Evolutionary conservation across 2,329 filamentous ascomycete species (phyloP), one percentile per base, ranked within the genome.

Genomic region (Ceratocystis variospora): DNA sequence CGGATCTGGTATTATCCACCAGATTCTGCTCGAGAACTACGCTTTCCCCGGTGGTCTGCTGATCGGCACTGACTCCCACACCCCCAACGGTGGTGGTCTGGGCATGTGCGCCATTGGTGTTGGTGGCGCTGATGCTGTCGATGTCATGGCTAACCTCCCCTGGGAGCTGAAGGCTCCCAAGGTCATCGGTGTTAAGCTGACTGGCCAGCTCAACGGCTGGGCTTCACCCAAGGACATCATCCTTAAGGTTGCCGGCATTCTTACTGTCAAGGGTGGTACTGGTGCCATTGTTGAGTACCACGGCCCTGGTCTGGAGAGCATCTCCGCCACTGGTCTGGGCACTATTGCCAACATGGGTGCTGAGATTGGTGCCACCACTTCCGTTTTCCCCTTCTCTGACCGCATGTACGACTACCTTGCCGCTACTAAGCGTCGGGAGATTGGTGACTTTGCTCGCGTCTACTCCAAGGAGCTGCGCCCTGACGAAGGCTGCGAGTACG

Each of bases 121-220:
- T 70, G 93, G 94, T 80, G 93, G 94, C 84, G 94, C 93, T 74
- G 94, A 97, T 79, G 94, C 94, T 68, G 94, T 97, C 73, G 94
- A 99, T 79, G 94, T 96, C 73, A 96, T 99, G 90, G 91, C 92
- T 73, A 88, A 90, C 78, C 85, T 96, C 71, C 93, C 93, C 68
- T 97, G 94, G 94, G 94, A 99, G 78, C 80, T 99, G 73, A 97
- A 97, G 84, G 93, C 94, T 68, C 94, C 94, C 70, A 96, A 96
- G 80, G 81, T 96, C 69, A 96, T 97, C 75, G 94, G 94, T 84
- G 88, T 99, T 66, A 95, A 89, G 80, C 87, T 99, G 68, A 96
- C 92, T 71, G 94, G 94, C 71, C 73, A 90, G 77, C 74, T 99
- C 74, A 89, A 83, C 73, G 93, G 93, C 77, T 99, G 94, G 94